Evolutionary conservation across 2,329 filamentous ascomycete species (phyloP).

Genomic region (Xylariaceae sp.): DNA sequence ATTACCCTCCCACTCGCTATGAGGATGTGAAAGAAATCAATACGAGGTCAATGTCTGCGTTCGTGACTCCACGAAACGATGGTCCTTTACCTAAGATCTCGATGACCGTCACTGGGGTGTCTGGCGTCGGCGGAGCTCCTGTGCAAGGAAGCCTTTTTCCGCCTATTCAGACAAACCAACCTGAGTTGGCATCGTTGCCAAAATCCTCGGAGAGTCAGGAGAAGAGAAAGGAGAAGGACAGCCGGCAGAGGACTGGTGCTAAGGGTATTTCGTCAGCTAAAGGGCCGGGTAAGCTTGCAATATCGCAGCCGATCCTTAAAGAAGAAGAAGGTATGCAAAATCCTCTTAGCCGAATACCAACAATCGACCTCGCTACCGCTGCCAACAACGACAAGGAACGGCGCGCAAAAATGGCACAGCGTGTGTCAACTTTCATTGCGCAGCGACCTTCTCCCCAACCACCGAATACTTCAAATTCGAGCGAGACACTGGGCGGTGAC

Average conservation of each 20-base stretch:
- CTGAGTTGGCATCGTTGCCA: conserved; percentile 20
- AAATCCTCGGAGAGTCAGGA: conserved; percentile 10
- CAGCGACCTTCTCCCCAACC: conserved; percentile 43
- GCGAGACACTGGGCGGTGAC: conserved; percentile 40
- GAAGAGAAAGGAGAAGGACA: not conserved
- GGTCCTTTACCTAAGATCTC: conserved; percentile 43
- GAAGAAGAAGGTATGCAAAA: conserved; percentile 30
- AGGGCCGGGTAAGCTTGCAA: conserved; percentile 45
- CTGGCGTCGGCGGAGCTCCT: conserved; percentile 43
- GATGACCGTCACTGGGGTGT: conserved; percentile 39
- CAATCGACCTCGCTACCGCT: conserved; percentile 54
- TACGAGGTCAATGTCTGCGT: conserved; percentile 41
- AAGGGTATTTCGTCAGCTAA: conserved; percentile 30
- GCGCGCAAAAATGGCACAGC: conserved; percentile 38
- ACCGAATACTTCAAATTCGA: conserved; percentile 34
- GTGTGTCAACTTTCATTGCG: conserved; percentile 38
- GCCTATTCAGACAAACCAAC: conserved; percentile 38
- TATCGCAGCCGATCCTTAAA: conserved; percentile 53
- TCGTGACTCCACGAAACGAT: conserved; percentile 34
- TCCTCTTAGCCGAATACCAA: conserved; percentile 38
- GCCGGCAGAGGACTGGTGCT: conserved; percentile 14
- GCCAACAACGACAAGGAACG: conserved; percentile 50
- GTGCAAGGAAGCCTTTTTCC: conserved; percentile 47
- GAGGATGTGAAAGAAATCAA: conserved; percentile 52
- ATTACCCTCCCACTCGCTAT: conserved; percentile 50